Conservation (phyloP, 371 early-diverging fungal genomes). For the Dichotomocladium elegans region DNA sequence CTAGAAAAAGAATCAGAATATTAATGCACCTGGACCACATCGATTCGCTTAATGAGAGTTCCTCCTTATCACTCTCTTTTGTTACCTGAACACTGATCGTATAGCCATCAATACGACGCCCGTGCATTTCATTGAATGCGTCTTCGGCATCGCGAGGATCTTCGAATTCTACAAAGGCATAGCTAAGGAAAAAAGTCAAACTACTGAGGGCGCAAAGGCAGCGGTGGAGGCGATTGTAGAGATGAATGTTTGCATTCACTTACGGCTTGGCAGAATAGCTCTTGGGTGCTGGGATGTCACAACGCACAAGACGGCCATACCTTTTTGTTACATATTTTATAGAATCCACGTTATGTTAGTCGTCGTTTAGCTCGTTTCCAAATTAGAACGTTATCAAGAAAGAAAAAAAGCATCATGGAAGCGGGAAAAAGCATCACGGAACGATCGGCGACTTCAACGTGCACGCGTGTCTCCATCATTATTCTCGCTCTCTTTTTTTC, state of each 20-base stretch:
- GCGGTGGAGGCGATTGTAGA: background rate
- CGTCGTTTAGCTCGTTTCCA: too few relatives aligned
- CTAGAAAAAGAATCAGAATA: background rate
- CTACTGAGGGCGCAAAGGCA: background rate
- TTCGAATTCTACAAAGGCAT: conserved; percentile 93
- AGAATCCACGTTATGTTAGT: background rate
- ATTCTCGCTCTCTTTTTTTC: background rate
- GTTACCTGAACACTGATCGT: conserved; percentile 73
- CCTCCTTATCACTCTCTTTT: background rate
- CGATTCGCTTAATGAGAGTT: background rate
- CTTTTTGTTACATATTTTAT: conserved; percentile 45
- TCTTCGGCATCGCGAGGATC: conserved; percentile 86
- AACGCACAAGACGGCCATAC: conserved; percentile 78
- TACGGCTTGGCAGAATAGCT: conserved; percentile 62
- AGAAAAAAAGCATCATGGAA: background rate
- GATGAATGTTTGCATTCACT: conserved; percentile 14
- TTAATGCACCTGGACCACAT: background rate
- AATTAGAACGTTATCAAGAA: background rate
- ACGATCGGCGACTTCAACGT: too few relatives aligned
- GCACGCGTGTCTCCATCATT: background rate
- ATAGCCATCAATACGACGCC: conserved; percentile 71
- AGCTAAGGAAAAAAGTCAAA: too few relatives aligned
- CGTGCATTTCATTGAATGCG: conserved; percentile 87
- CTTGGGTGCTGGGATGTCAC: conserved; percentile 83
- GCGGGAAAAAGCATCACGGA: too few relatives aligned